These are phyloP conservation scores for Cystofilobasidium bisporidii DNA, from an alignment of 768 basidiomycete genomes.

Conservation along the genomic window DNA sequence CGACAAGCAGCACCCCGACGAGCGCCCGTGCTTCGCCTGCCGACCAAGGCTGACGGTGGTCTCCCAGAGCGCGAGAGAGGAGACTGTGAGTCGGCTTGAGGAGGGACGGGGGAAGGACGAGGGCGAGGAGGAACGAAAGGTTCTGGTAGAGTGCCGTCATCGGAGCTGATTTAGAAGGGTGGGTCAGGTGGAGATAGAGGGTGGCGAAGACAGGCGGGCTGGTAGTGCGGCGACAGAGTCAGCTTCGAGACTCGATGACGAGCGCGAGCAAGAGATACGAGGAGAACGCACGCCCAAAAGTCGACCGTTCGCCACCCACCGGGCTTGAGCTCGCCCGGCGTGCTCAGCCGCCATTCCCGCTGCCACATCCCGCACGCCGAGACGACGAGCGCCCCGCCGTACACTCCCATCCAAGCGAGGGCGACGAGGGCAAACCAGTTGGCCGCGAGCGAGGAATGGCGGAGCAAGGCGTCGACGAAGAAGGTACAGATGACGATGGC, in stretches of 20 bases:
- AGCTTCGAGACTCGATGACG: no score
- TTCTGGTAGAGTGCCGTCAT: no score
- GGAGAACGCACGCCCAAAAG: conserved; percentile 20
- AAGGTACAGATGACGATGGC: conserved; percentile 13
- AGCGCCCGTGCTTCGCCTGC: neutral
- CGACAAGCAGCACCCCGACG: neutral
- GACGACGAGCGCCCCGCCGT: conserved; percentile 19
- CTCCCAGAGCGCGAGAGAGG: neutral
- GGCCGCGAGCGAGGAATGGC: neutral
- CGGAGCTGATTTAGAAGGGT: neutral
- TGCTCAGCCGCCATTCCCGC: neutral
- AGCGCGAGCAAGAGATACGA: no score
- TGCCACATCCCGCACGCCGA: conserved; percentile 9
- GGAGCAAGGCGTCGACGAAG: neutral
- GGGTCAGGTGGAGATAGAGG: neutral
- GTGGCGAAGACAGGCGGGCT: neutral
- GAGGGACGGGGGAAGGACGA: neutral
- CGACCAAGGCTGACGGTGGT: neutral
- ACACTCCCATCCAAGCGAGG: conserved; percentile 12
- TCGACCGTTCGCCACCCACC: conserved; percentile 19
- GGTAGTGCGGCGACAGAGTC: neutral
- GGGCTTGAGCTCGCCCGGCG: conserved; percentile 16
- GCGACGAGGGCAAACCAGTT: conserved; percentile 14
- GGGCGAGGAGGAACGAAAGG: neutral
- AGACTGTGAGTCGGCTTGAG: neutral